phyloP scores from a whole-genome alignment of 2,329 filamentous ascomycete genomes.

The Sphaceloma murrayae region DNA sequence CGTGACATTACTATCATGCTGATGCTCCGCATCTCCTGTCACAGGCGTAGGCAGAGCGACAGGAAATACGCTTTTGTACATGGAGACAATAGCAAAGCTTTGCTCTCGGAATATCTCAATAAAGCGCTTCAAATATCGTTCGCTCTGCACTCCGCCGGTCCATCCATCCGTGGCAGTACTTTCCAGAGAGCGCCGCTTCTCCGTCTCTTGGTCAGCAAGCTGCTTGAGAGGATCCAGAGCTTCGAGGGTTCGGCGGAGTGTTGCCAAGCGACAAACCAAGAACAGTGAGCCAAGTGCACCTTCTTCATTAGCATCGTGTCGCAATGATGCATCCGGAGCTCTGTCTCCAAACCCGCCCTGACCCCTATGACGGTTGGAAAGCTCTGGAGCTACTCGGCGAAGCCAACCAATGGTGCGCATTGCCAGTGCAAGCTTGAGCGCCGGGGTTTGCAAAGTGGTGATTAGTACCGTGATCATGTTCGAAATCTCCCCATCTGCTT shows the following conservation, averaged over 20 bases:
- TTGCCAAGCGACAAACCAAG: conserved; percentile 73
- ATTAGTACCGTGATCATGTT: conserved; percentile 82
- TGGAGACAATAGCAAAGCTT: conserved; percentile 88
- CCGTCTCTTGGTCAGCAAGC: conserved; percentile 74
- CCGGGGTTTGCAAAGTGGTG: conserved; percentile 61
- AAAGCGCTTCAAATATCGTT: conserved; percentile 87
- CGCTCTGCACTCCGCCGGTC: conserved; percentile 80
- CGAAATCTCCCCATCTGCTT: conserved; percentile 81
- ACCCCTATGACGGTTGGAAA: conserved; percentile 42
- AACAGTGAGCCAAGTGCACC: conserved; percentile 73
- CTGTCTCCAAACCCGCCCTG: background rate
- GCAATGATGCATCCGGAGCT: background rate
- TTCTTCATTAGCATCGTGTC: conserved; percentile 36
- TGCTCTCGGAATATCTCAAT: conserved; percentile 97
- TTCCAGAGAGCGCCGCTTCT: background rate
- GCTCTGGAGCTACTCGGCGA: conserved; percentile 72
- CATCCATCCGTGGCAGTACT: conserved; percentile 17
- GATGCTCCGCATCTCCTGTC: background rate
- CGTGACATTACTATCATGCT: background rate
- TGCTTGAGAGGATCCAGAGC: conserved; percentile 78
- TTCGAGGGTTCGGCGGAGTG: conserved; percentile 66
- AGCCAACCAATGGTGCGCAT: conserved; percentile 90
- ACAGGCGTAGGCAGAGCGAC: conserved; percentile 40
- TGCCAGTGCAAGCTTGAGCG: conserved; percentile 77
- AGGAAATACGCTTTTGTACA: conserved; percentile 85